Percentiles rank a stretch among this genome's conserved stretches.
Conservation (phyloP, 148 eudicot species). For the Vaccinium vitisidaea region DNA sequence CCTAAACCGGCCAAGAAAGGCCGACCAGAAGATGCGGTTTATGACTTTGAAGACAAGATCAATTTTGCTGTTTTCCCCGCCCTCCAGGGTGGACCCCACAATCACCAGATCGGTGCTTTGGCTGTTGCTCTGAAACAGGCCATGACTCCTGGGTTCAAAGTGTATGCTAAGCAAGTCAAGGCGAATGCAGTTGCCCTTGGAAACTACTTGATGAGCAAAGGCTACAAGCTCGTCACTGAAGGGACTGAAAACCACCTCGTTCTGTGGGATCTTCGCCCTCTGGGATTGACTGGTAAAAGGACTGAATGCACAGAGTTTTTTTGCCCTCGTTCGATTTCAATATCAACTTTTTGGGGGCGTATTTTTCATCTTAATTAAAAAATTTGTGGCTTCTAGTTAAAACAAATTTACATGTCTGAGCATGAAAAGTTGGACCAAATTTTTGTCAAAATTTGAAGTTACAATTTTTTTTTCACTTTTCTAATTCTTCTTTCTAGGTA, state of each 20-base stretch:
- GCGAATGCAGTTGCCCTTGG: conserved; percentile 97
- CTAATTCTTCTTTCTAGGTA: background rate
- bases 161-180: conserved; percentile 91
- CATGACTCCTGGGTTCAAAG: conserved; percentile 85
- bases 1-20: conserved; percentile 97
- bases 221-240: conserved; percentile 81
- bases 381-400: background rate
- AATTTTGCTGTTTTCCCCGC: conserved; percentile 97
- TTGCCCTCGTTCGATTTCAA: background rate
- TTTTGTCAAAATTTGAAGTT: background rate
- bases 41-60: conserved; percentile 90
- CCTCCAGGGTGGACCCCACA: conserved; percentile 98
- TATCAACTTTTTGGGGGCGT: background rate
- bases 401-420: background rate
- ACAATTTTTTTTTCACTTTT: background rate
- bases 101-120: conserved; percentile 95
- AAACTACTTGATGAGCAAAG: conserved; percentile 83
- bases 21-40: conserved; percentile 85
- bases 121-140: conserved; percentile 97
- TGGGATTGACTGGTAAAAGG: conserved; percentile 84
- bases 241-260: conserved; percentile 99
- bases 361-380: background rate
- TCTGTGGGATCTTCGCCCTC: conserved; percentile 98
- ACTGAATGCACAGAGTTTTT: background rate
- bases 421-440: background rate